These are phyloP conservation scores for Arachnomyces sp. DNA, from an alignment of 2,329 filamentous ascomycete genomes.

Conservation along the genomic window DNA sequence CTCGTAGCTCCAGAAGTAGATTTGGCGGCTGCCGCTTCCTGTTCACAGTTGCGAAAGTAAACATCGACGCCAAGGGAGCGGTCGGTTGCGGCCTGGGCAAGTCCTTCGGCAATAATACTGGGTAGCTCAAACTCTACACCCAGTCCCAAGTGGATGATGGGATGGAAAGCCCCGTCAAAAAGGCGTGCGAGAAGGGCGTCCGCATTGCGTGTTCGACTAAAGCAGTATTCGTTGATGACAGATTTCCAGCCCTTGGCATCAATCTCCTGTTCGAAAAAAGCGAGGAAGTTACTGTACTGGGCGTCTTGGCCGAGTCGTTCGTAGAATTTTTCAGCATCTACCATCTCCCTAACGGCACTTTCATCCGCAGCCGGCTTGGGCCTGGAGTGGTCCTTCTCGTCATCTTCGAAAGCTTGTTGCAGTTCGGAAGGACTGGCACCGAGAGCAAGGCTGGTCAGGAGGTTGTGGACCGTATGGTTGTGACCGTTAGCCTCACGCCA, in stretches of 20 bases:
- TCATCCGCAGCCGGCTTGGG: conserved; percentile 17
- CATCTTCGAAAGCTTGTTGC: conserved; percentile 17
- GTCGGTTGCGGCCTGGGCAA: conserved; percentile 56
- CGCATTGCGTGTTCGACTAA: conserved; percentile 51
- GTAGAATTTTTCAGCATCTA: conserved; percentile 17
- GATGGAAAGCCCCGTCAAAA: conserved; percentile 56
- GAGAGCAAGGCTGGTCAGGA: conserved; percentile 23
- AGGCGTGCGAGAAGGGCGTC: conserved; percentile 57
- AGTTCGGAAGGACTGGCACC: conserved; percentile 21
- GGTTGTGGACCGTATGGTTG: conserved; percentile 25
- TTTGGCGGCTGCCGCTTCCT: too few relatives aligned
- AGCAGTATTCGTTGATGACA: conserved; percentile 54
- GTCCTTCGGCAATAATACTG: conserved; percentile 63
- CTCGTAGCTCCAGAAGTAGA: too few relatives aligned
- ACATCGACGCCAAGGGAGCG: conserved; percentile 15
- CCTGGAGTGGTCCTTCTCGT: conserved; percentile 18
- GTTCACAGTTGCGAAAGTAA: too few relatives aligned
- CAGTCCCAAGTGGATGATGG: conserved; percentile 74
- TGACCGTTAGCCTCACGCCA: conserved; percentile 16
- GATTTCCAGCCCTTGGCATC: conserved; percentile 48
- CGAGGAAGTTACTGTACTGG: conserved; percentile 59
- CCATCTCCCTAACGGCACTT: conserved; percentile 11
- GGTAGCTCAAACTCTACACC: conserved; percentile 71
- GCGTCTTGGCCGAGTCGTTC: conserved; percentile 45
- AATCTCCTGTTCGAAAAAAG: conserved; percentile 63